phyloP scores from a whole-genome alignment of 1,284 basidiomycete species.

The Marasmius fiardii region DNA sequence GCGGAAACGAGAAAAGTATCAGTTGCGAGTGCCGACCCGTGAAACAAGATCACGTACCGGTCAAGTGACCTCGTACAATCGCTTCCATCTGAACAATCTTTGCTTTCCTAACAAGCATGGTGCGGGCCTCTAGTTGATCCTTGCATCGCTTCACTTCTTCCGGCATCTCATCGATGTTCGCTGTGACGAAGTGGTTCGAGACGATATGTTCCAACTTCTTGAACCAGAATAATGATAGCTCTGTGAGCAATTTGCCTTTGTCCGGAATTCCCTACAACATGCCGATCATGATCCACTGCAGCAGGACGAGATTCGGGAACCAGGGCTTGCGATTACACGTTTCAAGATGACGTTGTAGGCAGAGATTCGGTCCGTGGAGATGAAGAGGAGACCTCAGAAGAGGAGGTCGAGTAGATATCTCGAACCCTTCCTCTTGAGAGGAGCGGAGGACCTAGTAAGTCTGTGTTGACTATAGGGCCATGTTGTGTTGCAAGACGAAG shows the following conservation, averaged over 20 bases:
- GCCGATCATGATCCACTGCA: neutral
- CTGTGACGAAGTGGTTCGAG: slow-evolving; percentile 86
- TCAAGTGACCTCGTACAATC: slow-evolving; percentile 95
- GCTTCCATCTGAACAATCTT: slow-evolving; percentile 94
- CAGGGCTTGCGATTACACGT: slow-evolving; percentile 60
- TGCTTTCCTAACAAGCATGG: slow-evolving; percentile 92
- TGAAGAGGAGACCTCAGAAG: slow-evolving; percentile 79
- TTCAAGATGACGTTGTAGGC: slow-evolving; percentile 95
- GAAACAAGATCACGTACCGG: slow-evolving; percentile 51
- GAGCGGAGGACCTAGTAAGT: slow-evolving; percentile 57
- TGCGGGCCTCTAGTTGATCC: slow-evolving; percentile 76
- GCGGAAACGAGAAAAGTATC: neutral
- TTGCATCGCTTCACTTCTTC: slow-evolving; percentile 65
- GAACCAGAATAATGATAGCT: slow-evolving; percentile 96
- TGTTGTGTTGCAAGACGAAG: neutral
- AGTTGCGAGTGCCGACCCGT: neutral
- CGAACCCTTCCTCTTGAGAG: slow-evolving; percentile 90
- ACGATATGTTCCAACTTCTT: slow-evolving; percentile 74
- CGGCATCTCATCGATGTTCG: slow-evolving; percentile 72
- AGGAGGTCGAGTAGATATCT: slow-evolving; percentile 81
- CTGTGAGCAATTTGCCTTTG: slow-evolving; percentile 90
- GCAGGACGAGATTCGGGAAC: neutral
- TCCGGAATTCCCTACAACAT: slow-evolving; percentile 80
- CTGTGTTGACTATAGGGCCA: slow-evolving; percentile 47
- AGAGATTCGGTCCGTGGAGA: slow-evolving; percentile 94